Percentiles rank a stretch among this genome's conserved stretches.
Conservation (phyloP, 352 stramenopile species). For the Globisporangium barbulae region DNA sequence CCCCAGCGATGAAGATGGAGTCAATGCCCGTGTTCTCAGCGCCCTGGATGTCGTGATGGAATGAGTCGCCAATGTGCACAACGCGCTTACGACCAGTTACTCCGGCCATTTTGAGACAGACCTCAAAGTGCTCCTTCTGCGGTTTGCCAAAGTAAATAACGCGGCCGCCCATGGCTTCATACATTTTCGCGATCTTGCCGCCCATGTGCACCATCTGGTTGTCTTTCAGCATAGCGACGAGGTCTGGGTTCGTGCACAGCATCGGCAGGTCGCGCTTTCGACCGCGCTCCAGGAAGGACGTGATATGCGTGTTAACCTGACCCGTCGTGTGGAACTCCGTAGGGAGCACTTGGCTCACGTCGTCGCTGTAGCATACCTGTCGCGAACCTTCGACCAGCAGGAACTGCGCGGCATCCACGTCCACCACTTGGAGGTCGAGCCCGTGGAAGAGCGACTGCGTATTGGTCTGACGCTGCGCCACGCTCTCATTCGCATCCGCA, state of each 20-base stretch:
- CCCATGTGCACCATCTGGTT: conserved; percentile 59
- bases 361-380: conserved; percentile 47
- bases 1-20: conserved; percentile 55
- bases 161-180: conserved; percentile 68
- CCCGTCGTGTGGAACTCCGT: conserved; percentile 48
- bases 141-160: conserved; percentile 87
- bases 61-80: conserved; percentile 62
- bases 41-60: conserved; percentile 64
- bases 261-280: conserved; percentile 58
- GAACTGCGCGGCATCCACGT: conserved; percentile 40
- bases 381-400: conserved; percentile 56
- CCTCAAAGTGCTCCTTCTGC: conserved; percentile 70
- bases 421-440: conserved; percentile 39
- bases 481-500: conserved; percentile 27
- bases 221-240: conserved; percentile 64
- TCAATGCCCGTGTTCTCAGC: conserved; percentile 46
- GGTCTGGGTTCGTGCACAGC: conserved; percentile 88
- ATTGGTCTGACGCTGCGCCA: conserved; percentile 31
- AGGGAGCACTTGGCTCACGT: conserved; percentile 24
- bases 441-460: conserved; percentile 46
- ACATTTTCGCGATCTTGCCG: conserved; percentile 80
- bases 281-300: conserved; percentile 47
- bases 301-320: conserved; percentile 32
- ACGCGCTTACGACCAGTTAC: conserved; percentile 31
- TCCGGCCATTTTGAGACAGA: conserved; percentile 39